A percentile compares a stretch with the other conserved stretches of the same genome.
Conservation (phyloP, 345 rosid species). For the Triadica sebifera region DNA sequence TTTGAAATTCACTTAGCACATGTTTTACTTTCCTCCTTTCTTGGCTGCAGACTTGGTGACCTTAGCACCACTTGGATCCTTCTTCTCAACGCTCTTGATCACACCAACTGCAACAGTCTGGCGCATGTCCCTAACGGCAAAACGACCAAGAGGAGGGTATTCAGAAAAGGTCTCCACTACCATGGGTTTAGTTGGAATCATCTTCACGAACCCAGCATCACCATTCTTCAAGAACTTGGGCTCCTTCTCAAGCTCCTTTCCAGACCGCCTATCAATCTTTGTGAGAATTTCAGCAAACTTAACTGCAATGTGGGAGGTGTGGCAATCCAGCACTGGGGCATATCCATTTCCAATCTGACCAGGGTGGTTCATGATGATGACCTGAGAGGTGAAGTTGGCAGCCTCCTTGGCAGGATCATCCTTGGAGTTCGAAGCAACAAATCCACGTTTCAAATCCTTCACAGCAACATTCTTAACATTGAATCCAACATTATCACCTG, state of each 20-base stretch:
- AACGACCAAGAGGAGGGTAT: slow-evolving; percentile 41
- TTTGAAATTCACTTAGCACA: no score
- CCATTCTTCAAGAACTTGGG: slow-evolving; percentile 49
- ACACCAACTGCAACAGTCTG: slow-evolving; percentile 47
- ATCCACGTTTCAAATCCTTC: slow-evolving; percentile 45
- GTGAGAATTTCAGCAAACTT: slow-evolving; percentile 38
- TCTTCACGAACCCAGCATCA: slow-evolving; percentile 43
- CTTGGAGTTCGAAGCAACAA: slow-evolving; percentile 39
- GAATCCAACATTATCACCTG: slow-evolving; percentile 43
- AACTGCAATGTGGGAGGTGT: slow-evolving; percentile 44
- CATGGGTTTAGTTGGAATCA: slow-evolving; percentile 45
- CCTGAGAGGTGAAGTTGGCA: slow-evolving; percentile 37
- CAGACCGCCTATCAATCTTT: slow-evolving; percentile 45
- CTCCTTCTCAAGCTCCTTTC: slow-evolving; percentile 44
- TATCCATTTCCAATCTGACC: slow-evolving; percentile 45
- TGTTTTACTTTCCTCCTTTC: not conserved
- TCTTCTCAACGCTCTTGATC: slow-evolving; percentile 43
- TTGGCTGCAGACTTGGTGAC: slow-evolving; percentile 25
- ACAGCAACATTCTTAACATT: slow-evolving; percentile 46
- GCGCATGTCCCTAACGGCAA: slow-evolving; percentile 45
- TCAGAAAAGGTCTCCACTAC: slow-evolving; percentile 39
- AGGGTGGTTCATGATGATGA: slow-evolving; percentile 47
- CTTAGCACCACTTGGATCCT: slow-evolving; percentile 41
- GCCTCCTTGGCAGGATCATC: slow-evolving; percentile 45
- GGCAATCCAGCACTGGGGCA: slow-evolving; percentile 43